Evolutionary conservation across 352 stramenopile genomes (phyloP).

Genomic region (Phytopythium aichiense): DNA sequence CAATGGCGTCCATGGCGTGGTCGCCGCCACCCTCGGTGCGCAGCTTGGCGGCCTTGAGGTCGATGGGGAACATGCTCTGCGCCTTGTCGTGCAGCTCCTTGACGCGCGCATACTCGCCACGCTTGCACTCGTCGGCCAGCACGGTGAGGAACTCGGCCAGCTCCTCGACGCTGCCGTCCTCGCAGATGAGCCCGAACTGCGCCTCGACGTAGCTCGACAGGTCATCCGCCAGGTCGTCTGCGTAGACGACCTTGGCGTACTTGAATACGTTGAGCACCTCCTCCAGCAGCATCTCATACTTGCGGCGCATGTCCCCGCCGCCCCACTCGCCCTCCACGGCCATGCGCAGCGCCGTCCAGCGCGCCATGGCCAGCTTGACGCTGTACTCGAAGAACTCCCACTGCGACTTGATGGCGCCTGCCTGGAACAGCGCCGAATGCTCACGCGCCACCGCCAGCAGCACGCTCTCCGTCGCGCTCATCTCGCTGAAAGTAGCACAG

Average conservation of each 20-base stretch:
- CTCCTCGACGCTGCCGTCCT: constrained; percentile 77
- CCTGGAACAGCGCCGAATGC: constrained; percentile 47
- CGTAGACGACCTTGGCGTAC: constrained; percentile 66
- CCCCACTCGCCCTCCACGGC: constrained; percentile 82
- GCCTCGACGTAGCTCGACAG: constrained; percentile 68
- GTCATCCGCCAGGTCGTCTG: constrained; percentile 68
- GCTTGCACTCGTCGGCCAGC: constrained; percentile 76
- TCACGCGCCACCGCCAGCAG: constrained; percentile 47
- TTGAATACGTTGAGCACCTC: constrained; percentile 80
- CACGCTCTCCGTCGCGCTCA: constrained; percentile 49
- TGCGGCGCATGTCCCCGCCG: constrained; percentile 70
- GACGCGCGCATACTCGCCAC: constrained; percentile 63
- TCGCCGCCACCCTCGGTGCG: constrained; percentile 29
- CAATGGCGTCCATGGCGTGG: constrained; percentile 20
- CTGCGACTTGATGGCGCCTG: constrained; percentile 57
- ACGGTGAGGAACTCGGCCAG: constrained; percentile 56
- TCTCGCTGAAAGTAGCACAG: background rate
- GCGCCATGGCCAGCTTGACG: constrained; percentile 69
- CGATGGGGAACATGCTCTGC: constrained; percentile 67
- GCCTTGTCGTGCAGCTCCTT: constrained; percentile 69
- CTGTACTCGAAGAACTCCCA: constrained; percentile 86
- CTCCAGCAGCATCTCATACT: constrained; percentile 79
- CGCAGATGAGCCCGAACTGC: constrained; percentile 75
- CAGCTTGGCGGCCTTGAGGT: constrained; percentile 76
- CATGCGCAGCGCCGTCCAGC: constrained; percentile 84